These are phyloP conservation scores for Tetrapyrgos nigripes DNA, from an alignment of 1,284 basidiomycete genomes.

Conservation along the genomic window DNA sequence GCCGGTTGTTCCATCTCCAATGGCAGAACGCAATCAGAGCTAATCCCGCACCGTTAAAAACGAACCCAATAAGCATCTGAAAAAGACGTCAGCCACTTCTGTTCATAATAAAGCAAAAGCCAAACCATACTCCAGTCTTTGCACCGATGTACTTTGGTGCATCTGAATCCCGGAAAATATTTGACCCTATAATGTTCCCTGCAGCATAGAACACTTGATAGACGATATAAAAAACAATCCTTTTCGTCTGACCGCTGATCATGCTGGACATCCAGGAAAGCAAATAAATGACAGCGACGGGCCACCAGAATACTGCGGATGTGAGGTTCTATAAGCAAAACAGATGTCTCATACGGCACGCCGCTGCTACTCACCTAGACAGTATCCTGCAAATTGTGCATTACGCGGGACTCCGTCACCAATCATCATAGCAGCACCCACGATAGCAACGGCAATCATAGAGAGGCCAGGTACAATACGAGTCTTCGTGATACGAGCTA, in stretches of 20 bases:
- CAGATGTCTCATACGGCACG: no score
- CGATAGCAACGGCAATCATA: neutral
- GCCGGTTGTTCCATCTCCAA: neutral
- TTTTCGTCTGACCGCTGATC: neutral
- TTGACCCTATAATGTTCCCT: neutral
- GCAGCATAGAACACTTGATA: neutral
- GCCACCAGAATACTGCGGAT: neutral
- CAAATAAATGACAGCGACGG: neutral
- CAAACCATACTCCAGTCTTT: neutral
- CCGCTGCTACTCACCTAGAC: no score
- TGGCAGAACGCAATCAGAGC: neutral
- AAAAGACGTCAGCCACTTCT: neutral
- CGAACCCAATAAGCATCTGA: neutral
- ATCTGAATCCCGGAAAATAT: neutral
- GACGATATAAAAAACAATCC: neutral
- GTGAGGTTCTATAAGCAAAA: no score
- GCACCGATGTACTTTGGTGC: neutral
- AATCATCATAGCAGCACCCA: neutral
- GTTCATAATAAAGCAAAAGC: neutral
- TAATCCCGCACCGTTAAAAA: neutral
- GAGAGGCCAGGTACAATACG: neutral
- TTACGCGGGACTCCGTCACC: neutral
- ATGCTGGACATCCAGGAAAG: neutral
- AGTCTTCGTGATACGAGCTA: neutral
- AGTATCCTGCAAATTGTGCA: neutral